phyloP scores from a whole-genome alignment of 2,329 filamentous ascomycete genomes.

The Chaetomium olivaceum region DNA sequence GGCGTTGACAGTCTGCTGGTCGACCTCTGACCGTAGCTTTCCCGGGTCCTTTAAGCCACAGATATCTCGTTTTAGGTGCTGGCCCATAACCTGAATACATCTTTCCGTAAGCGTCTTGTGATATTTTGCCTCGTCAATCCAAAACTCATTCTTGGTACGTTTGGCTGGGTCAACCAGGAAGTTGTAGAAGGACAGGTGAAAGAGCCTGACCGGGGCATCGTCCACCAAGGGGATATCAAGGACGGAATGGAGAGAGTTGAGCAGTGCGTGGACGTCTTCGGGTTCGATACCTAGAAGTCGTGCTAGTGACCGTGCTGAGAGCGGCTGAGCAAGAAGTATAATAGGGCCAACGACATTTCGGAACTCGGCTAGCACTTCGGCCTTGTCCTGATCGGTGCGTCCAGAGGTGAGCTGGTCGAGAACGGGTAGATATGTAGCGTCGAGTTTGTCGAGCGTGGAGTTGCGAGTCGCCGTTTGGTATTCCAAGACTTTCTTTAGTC shows the following conservation, averaged over 20 bases:
- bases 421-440: constrained; percentile 31
- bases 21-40: constrained; percentile 38
- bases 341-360: constrained; percentile 37
- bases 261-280: constrained; percentile 10
- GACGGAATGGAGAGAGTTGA: constrained; percentile 40
- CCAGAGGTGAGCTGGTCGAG: constrained; percentile 22
- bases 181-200: constrained; percentile 44
- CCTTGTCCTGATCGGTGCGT: neutral
- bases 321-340: constrained; percentile 36
- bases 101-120: constrained; percentile 26
- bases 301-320: constrained; percentile 35
- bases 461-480: constrained; percentile 29
- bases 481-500: constrained; percentile 31
- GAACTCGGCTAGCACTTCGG: constrained; percentile 30
- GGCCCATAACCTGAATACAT: constrained; percentile 37
- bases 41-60: constrained; percentile 31
- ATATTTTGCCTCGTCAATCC: constrained; percentile 45
- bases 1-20: constrained; percentile 29
- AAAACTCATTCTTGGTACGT: constrained; percentile 35
- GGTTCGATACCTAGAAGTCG: constrained; percentile 32
- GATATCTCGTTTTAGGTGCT: constrained; percentile 42
- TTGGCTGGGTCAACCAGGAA: constrained; percentile 39
- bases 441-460: constrained; percentile 27
- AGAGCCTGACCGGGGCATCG: constrained; percentile 34
- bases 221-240: constrained; percentile 32